Conservation (phyloP, 106 monocot genomes). For the Iris macrosiphon region DNA sequence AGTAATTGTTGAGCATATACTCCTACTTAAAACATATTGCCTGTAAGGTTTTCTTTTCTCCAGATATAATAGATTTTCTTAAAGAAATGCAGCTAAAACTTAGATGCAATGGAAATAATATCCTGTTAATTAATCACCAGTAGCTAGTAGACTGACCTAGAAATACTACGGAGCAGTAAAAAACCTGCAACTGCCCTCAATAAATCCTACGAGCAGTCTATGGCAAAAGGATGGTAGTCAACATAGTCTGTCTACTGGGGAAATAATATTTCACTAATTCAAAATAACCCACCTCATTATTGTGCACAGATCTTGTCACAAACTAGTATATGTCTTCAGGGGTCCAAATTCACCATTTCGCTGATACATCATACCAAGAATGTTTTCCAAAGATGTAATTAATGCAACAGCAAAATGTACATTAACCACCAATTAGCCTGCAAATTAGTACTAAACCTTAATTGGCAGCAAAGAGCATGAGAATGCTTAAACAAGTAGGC, state of each 20-base stretch:
- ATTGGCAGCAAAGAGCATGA: background rate
- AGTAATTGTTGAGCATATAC: background rate
- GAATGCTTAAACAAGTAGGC: background rate
- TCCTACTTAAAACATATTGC: background rate
- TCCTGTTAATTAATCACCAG: background rate
- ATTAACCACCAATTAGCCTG: background rate
- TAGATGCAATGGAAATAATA: background rate
- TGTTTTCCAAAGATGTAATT: background rate
- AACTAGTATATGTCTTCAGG: background rate
- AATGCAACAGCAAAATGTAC: background rate
- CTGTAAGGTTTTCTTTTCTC: background rate
- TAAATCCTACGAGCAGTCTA: background rate
- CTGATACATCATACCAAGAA: background rate
- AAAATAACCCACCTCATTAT: conserved; percentile 5
- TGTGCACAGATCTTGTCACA: background rate
- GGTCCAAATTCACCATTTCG: background rate
- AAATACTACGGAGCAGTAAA: background rate
- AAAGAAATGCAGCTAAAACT: background rate
- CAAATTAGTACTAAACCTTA: background rate
- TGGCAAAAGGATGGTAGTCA: background rate
- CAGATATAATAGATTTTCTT: background rate
- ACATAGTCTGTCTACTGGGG: background rate
- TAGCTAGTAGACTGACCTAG: background rate
- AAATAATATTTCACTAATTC: background rate
- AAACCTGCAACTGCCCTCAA: background rate